Conservation (phyloP, 2,329 filamentous ascomycete genomes). For the Fusarium sp. region DNA sequence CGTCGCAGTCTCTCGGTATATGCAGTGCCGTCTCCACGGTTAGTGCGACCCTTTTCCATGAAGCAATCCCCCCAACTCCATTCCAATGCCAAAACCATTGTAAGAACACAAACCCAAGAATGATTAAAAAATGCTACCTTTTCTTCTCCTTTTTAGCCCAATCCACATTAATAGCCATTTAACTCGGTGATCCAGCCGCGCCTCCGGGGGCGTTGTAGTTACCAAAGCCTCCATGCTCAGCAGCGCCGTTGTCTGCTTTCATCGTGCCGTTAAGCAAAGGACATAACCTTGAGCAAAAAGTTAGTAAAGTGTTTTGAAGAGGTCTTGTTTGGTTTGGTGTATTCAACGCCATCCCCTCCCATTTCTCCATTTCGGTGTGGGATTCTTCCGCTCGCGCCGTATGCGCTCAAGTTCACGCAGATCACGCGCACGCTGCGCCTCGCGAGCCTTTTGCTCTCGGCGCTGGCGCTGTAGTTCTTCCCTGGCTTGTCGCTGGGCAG, state of each 20-base stretch:
- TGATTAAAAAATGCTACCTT: neutral
- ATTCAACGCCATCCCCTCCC: conserved; percentile 39
- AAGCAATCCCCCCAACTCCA: conserved; percentile 37
- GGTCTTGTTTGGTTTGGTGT: conserved; percentile 10
- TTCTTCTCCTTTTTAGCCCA: neutral
- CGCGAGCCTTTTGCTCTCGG: conserved; percentile 28
- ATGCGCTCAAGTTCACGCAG: conserved; percentile 32
- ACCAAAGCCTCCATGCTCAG: conserved; percentile 70
- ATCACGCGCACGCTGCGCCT: conserved; percentile 23
- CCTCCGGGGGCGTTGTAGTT: conserved; percentile 60
- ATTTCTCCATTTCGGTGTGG: conserved; percentile 38
- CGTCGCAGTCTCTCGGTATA: conserved; percentile 17
- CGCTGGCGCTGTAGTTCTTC: conserved; percentile 35
- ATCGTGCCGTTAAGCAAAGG: conserved; percentile 87
- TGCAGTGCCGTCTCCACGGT: conserved; percentile 11
- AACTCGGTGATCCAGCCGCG: conserved; percentile 53
- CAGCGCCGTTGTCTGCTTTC: conserved; percentile 68
- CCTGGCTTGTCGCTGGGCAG: conserved; percentile 31
- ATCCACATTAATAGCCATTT: neutral
- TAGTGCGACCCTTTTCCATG: conserved; percentile 24
- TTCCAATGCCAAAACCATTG: conserved; percentile 28
- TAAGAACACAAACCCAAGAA: conserved; percentile 23
- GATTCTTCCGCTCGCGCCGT: conserved; percentile 30
- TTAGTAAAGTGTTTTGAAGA: conserved; percentile 38
- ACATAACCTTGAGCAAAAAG: conserved; percentile 71